A percentile compares a stretch with the other conserved stretches of the same genome.
Evolutionary conservation across 306 rosid species (phyloP).

Genomic region (Ammopiptanthus mongolicus): DNA sequence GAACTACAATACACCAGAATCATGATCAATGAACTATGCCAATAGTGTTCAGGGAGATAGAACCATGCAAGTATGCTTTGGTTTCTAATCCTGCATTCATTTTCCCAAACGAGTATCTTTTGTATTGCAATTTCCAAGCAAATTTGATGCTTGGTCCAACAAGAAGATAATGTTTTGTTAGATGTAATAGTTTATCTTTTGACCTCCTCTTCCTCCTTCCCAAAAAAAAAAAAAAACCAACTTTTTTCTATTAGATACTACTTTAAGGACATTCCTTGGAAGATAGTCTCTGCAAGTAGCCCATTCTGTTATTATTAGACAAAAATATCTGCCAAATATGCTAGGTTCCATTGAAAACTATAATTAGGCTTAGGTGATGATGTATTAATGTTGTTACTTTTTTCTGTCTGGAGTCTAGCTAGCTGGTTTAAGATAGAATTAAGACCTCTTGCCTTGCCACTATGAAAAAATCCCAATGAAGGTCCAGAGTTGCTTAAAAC

Average conservation of each 20-base stretch:
- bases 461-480: not conserved
- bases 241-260: not conserved
- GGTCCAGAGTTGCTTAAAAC: conserved; percentile 16
- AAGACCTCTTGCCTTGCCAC: too few species aligned
- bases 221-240: not conserved
- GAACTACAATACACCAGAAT: too few species aligned
- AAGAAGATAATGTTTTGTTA: conserved; percentile 28
- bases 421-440: not conserved
- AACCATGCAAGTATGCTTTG: conserved; percentile 26
- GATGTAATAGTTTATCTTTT: not conserved
- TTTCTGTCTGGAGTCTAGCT: not conserved
- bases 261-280: not conserved
- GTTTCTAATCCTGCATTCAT: conserved; percentile 16
- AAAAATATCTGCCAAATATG: not conserved
- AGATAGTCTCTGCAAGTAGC: conserved; percentile 3
- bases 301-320: not conserved
- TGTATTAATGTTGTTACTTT: not conserved
- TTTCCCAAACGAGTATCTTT: conserved; percentile 11
- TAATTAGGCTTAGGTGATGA: not conserved
- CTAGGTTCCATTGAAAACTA: not conserved
- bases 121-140: conserved; percentile 27
- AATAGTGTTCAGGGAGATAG: too few species aligned
- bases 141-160: conserved; percentile 31
- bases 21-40: too few species aligned
- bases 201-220: not conserved